Conservation (phyloP, 192 early-diverging fungal genomes). For the Coemansia asiatica region DNA sequence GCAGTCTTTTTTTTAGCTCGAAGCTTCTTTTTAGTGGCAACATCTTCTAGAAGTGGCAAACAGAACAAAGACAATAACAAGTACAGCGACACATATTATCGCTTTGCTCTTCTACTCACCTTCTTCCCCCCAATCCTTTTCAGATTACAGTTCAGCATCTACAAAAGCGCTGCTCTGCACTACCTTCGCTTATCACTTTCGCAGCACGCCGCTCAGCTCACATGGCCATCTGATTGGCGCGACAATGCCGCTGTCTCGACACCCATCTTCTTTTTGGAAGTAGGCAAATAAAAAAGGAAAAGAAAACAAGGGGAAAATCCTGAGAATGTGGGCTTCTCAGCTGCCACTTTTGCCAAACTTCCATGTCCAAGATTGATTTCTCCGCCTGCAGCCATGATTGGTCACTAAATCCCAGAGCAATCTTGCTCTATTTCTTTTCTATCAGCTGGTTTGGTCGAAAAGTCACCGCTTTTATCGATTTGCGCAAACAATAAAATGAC, state of each 20-base stretch:
- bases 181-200: not conserved
- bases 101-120: not conserved
- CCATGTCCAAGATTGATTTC: not conserved
- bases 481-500: not conserved
- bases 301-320: too few relatives aligned
- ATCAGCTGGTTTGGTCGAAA: not conserved
- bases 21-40: not conserved
- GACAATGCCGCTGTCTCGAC: not conserved
- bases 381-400: conserved; percentile 13
- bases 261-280: not conserved
- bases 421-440: not conserved
- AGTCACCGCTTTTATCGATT: not conserved
- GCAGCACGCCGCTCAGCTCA: not conserved
- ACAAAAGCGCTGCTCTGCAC: not conserved
- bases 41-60: conserved; percentile 1
- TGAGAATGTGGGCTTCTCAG: not conserved
- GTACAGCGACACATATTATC: not conserved
- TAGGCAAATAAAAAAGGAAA: too few relatives aligned
- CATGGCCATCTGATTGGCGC: not conserved
- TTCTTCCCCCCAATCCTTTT: not conserved
- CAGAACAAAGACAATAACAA: too few relatives aligned
- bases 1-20: too few relatives aligned
- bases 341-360: conserved; percentile 1
- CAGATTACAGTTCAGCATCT: not conserved
- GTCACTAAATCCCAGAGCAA: conserved; percentile 12